These are phyloP conservation scores for Russula abietina DNA, from an alignment of 768 basidiomycete species.

Conservation along the genomic window DNA sequence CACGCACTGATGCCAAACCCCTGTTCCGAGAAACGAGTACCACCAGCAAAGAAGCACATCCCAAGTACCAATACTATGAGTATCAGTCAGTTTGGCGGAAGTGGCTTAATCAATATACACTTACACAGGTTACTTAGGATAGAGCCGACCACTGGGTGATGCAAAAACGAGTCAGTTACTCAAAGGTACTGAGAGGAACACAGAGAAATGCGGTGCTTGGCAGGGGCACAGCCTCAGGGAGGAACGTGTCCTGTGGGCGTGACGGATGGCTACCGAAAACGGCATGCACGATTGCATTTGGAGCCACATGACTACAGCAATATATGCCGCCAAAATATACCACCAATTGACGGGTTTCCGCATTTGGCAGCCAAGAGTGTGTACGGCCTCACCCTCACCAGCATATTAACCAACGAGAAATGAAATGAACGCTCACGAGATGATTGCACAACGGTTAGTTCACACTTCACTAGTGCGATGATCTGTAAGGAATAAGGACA, in stretches of 20 bases:
- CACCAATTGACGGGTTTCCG: too few species aligned
- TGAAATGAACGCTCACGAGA: constrained; percentile 32
- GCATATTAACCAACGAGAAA: neutral
- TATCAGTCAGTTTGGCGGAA: neutral
- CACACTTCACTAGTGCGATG: constrained; percentile 41
- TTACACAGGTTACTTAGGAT: constrained; percentile 42
- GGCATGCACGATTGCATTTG: too few species aligned
- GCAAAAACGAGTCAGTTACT: neutral
- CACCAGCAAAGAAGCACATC: constrained; percentile 85
- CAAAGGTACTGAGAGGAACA: neutral
- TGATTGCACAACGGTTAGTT: constrained; percentile 42
- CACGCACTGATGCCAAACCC: constrained; percentile 66
- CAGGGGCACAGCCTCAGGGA: neutral
- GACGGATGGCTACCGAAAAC: neutral
- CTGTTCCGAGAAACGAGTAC: constrained; percentile 71
- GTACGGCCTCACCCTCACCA: neutral
- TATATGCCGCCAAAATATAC: neutral
- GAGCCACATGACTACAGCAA: neutral
- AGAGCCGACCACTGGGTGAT: constrained; percentile 38
- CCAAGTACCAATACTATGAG: constrained; percentile 68
- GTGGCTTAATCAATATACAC: constrained; percentile 12
- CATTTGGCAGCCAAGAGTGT: neutral
- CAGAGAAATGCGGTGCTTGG: neutral
- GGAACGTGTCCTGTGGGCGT: neutral
- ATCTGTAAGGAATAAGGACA: constrained; percentile 32